phyloP scores from a whole-genome alignment of 306 rosid genomes.

The Cucurbita maxima region DNA sequence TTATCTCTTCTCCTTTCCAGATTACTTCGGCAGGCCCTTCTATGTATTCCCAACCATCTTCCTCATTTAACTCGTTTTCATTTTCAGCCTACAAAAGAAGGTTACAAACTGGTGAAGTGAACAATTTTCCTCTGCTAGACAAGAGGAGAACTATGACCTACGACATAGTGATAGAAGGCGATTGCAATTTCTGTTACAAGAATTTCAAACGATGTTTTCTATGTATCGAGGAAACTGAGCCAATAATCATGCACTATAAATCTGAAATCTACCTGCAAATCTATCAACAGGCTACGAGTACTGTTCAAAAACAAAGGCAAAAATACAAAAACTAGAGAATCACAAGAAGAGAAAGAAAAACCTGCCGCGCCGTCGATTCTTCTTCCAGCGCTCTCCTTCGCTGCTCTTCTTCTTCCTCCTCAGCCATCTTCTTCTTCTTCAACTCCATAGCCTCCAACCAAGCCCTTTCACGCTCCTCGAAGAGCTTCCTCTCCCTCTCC shows the following conservation, averaged over 20 bases:
- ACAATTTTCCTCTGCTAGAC: not conserved
- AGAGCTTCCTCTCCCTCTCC: conserved; percentile 35
- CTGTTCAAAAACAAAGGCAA: not conserved
- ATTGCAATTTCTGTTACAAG: not conserved
- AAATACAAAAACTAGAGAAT: not conserved
- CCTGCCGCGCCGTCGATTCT: conserved; percentile 23
- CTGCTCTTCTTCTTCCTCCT: conserved; percentile 28
- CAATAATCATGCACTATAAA: not conserved
- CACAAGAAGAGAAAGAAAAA: not conserved
- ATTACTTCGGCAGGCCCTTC: conserved; percentile 70
- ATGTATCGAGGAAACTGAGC: not conserved
- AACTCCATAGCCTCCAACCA: conserved; percentile 47
- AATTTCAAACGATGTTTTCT: not conserved
- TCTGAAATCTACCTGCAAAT: not conserved
- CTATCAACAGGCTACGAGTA: not conserved
- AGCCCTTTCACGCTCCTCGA: conserved; percentile 55
- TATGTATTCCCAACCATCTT: conserved; percentile 39
- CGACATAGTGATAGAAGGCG: not conserved
- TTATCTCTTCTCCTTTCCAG: conserved; percentile 82
- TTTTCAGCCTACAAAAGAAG: conserved; percentile 21
- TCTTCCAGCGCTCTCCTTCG: conserved; percentile 30
- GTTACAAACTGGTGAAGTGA: not conserved
- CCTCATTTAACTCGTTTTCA: conserved; percentile 13
- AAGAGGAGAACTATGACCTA: not conserved
- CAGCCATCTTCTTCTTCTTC: conserved; percentile 16